phyloP scores from a whole-genome alignment of 345 rosid species.

The Eucalyptus erythrocorys region DNA sequence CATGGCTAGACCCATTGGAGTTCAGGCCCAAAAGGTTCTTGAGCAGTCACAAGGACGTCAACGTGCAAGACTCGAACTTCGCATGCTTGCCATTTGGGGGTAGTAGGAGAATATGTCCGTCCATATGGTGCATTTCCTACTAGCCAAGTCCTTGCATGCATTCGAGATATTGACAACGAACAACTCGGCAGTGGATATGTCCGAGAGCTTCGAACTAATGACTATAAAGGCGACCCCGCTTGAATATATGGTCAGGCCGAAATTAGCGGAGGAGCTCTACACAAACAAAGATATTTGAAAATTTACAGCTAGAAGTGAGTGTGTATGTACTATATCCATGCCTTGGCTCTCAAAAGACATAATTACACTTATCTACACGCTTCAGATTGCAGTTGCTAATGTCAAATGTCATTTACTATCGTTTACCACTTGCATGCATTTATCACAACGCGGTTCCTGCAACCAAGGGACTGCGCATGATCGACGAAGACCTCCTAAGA shows the following conservation, averaged over 20 bases:
- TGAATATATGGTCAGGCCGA: slow-evolving; percentile 1
- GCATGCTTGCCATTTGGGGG: slow-evolving; percentile 29
- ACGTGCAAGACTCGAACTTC: slow-evolving; percentile 13
- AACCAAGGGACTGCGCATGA: too few relatives aligned
- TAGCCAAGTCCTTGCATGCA: slow-evolving; percentile 15
- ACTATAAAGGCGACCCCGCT: neutral
- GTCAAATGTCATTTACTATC: neutral
- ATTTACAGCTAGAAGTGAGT: neutral
- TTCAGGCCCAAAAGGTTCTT: slow-evolving; percentile 27
- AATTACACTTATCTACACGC: too few relatives aligned
- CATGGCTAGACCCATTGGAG: slow-evolving; percentile 19
- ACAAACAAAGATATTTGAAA: neutral
- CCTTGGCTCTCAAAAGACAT: neutral
- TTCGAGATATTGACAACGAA: neutral
- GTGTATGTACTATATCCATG: neutral
- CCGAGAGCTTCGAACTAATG: neutral
- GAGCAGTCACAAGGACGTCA: slow-evolving; percentile 3
- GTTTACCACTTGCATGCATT: neutral
- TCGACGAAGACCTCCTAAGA: too few relatives aligned
- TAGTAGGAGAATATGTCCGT: slow-evolving; percentile 25
- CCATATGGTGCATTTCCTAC: neutral
- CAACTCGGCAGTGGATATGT: slow-evolving; percentile 2
- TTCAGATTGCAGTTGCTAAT: neutral
- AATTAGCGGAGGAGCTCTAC: neutral
- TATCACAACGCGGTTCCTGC: too few relatives aligned